Evolutionary conservation across 2,329 filamentous ascomycete genomes (phyloP), one percentile per base, ranked within the genome.

Genomic region (Raffaelea ambrosiae): DNA sequence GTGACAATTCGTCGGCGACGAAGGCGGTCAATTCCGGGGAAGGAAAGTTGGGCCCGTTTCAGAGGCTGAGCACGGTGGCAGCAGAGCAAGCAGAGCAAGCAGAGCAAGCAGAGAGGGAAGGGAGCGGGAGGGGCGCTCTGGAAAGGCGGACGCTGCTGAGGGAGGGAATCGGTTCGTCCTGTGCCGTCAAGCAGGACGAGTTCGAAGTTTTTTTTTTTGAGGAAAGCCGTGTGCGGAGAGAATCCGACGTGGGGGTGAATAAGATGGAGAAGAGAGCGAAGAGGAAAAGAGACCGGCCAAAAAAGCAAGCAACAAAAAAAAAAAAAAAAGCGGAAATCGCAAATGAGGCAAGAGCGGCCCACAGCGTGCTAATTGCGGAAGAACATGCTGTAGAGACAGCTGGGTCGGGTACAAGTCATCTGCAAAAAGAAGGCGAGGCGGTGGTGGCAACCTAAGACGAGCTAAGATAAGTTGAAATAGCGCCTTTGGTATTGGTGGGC

Each of bases 1-100:
- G 35, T 38, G 35, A 38, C 35, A 48, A 44, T 44, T 41, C 42
- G 29, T 35, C 41, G 44, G 44, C 29, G 22, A 22, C 40, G 29
- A 51, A 51, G 46, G 51, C 53, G 51, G 53, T 51, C 50, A 53
- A 53, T 47, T 51, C 55, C 53, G 54, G 55, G 48, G 44, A 49
- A 52, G 51, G 46, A 54, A 51, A 46, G 36, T 21, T 14, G 23
- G 40, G 14, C 26, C 40, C 39, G 7, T 29, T 13, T 7, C 7
- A 16, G 33, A 11, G 20, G n/a, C 21, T 35, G 8, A 22, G 36
- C 26, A 23, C n/a, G 19, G 19, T 18, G 4, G 13, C 38, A 8
- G n/a, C 38, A 19, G 39, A 14, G 16, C 9, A 31, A 10, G 14
- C 18, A n/a, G 35, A 21, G 18, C 18, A 23, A 40, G 11, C 18